Base-by-base conservation (phyloP, 148 eudicot genomes). In the Spergularia bocconei region DNA sequence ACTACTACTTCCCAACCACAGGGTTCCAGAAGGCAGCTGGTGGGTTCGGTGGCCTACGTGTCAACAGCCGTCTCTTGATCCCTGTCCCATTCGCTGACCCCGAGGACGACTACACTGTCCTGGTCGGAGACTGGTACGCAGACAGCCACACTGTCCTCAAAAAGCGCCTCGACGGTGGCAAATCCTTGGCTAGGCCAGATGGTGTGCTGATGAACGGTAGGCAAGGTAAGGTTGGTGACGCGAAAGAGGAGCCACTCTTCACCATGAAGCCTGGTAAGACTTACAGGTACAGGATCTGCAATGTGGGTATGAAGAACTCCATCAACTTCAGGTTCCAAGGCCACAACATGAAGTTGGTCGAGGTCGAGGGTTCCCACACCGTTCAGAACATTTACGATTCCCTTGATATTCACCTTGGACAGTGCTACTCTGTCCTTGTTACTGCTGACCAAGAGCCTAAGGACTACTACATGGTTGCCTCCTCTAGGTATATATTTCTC, bases 331-430 rank as follows among this genome's bases (percentile, higher is more conserved):
- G 92, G 29, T 33, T 91, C 63, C 96, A 91, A 70, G 79, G 79
- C 52, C 96, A 91, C 67, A 41, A 17, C 4, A 60, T 91, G 85
- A 88, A 84, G 74, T 62, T 91, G 10, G 90, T 88, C 61, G 96
- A 91, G 64, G 19, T 88, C 7, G 92, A 88, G 67, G 96, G 96
- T 0, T 88, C 92, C 3, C 96, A 88, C 80, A 84, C 89, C 4
- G 83, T 84, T 0, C 96, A 91, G 33, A 87, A 86, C 71, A 44
- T 78, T 13, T 91, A 88, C 52, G 85, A 87, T 6, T 79, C 92
- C 25, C 85, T 91, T 3, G 96, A 91, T 21, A 48, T 91, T 11
- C 96, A 91, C 70, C 78, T 91, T 14, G 92, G 96, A 4, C 96
- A 91, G 25, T 91, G 96, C 73, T 58, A 72, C 55, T 88, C 92